These are phyloP conservation scores for Jasminum sambac DNA, from an alignment of 257 asterid species.

Conservation along the genomic window DNA sequence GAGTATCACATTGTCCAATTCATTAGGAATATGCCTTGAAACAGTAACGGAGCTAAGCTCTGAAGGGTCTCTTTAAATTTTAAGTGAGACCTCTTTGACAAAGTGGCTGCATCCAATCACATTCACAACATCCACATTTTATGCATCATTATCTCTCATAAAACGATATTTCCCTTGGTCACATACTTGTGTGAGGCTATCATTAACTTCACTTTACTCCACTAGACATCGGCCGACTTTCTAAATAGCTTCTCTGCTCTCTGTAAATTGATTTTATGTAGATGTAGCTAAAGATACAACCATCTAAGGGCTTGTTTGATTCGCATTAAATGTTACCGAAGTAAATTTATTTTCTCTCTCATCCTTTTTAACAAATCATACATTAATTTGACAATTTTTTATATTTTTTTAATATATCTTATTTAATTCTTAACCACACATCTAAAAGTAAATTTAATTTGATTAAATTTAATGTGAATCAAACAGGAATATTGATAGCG, in stretches of 20 bases:
- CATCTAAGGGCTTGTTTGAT: too few relatives aligned
- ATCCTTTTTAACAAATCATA: too few relatives aligned
- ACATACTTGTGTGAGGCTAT: not conserved
- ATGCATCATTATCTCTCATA: not conserved
- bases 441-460: too few relatives aligned
- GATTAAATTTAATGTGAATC: too few relatives aligned
- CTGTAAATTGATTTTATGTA: not conserved
- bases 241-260: not conserved
- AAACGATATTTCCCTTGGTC: not conserved
- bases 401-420: too few relatives aligned
- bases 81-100: not conserved
- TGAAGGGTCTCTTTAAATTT: not conserved
- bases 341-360: too few relatives aligned
- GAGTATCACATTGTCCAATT: not conserved
- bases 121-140: not conserved
- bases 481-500: not conserved
- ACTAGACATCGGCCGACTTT: not conserved
- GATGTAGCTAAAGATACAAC: not conserved
- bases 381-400: too few relatives aligned
- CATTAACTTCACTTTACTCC: not conserved
- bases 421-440: too few relatives aligned
- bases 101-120: not conserved
- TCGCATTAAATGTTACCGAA: too few relatives aligned
- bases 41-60: not conserved
- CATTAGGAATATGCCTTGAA: not conserved